Base-by-base conservation (phyloP, 1,284 basidiomycete genomes). In the Flammula alnicola region DNA sequence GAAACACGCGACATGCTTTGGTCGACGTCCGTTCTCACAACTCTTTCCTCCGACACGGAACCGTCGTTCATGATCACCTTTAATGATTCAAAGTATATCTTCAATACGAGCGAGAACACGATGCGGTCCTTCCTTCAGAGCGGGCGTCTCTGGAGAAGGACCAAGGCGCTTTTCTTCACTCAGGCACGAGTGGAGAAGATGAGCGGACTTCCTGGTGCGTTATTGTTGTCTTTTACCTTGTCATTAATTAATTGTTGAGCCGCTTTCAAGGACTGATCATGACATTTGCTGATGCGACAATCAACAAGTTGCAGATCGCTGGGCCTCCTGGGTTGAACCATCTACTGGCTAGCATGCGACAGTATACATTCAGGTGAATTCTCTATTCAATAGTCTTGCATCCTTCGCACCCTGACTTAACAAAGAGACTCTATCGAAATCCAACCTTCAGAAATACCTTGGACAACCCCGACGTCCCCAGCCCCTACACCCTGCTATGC, bases 101-200 rank as follows among this genome's bases (percentile, higher is more conserved):
- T 96, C 76, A 95, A 95, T 67, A 84, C 78, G 2, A 86, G 90
- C 4, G 93, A 96, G 65, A 91, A 88, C 47, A 86, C 87, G 0
- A 85, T 85, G 42, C 75, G 94, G 26, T 71, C 86, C 0, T 88
- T 88, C 59, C 69, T 86, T 5, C 87, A 94, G 69, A 84, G 83
- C 56, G 74, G 73, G 51, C 69, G 78, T 29, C 80, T 80, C 36
- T 83, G 87, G 76, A 81, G 77, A 60, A 84, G 80, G 48, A 75
- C 87, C 2, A 79, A 78, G 39, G 86, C 77, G 1, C 59, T 95
- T 10, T 95, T 96, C 68, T 70, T 95, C 51, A 88, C 87, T 1
- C 80, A 83, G 43, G 74, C 83, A 1, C 76, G 79, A 27, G 77
- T 80, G 10, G 78, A 86, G 57, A 78, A 82, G 40, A 74, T 77